Evolutionary conservation across 225 moss, liverwort and hornwort species (phyloP).

Genomic region (Anthoceros angustus): DNA sequence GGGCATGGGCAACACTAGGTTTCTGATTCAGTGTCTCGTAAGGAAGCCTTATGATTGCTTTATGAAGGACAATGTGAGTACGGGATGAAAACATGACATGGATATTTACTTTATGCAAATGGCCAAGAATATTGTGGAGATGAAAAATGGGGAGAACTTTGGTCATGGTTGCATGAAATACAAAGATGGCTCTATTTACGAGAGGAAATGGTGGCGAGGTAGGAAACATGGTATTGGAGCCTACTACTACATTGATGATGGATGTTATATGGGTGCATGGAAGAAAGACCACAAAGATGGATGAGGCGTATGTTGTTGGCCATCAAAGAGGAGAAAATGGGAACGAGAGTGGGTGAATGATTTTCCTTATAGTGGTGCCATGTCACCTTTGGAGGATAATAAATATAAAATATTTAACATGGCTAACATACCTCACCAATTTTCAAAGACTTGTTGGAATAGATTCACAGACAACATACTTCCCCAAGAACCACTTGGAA

Average conservation of each 20-base stretch:
- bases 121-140: slow-evolving; percentile 81
- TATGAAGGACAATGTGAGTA: slow-evolving; percentile 77
- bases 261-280: slow-evolving; percentile 53
- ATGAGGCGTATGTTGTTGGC: slow-evolving; percentile 83
- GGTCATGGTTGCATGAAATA: slow-evolving; percentile 60
- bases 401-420: slow-evolving; percentile 42
- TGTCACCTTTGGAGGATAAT: slow-evolving; percentile 38
- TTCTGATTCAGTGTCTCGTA: slow-evolving; percentile 5
- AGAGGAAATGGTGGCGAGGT: slow-evolving; percentile 69
- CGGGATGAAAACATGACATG: slow-evolving; percentile 56
- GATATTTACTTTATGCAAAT: slow-evolving; percentile 52
- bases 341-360: slow-evolving; percentile 93
- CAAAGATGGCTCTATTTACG: slow-evolving; percentile 48
- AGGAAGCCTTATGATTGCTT: slow-evolving; percentile 33
- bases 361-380: slow-evolving; percentile 66
- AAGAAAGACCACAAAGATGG: slow-evolving; percentile 68
- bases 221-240: slow-evolving; percentile 74
- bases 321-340: slow-evolving; percentile 45
- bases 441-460: slow-evolving; percentile 9
- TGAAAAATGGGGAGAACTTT: slow-evolving; percentile 51
- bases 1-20: slow-evolving; percentile 90
- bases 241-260: slow-evolving; percentile 65
- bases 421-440: slow-evolving; percentile 4
- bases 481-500: neutral
- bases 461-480: neutral